A percentile compares a stretch with the other conserved stretches of the same genome.
Conservation (phyloP, 345 rosid genomes). For the Citrus trifoliata region DNA sequence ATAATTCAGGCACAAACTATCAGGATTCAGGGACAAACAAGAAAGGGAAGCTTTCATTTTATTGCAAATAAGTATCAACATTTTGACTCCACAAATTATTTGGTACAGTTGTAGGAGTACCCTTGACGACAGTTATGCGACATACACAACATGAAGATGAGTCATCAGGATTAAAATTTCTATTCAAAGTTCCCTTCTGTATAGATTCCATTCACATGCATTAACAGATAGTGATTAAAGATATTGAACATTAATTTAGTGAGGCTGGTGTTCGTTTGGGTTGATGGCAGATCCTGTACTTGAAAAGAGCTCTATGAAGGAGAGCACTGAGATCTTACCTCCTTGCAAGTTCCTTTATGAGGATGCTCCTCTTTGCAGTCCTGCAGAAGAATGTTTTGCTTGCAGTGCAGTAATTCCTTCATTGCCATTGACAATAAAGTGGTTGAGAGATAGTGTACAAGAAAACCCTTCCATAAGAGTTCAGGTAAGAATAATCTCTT, state of each 20-base stretch:
- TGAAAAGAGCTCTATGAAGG: slow-evolving; percentile 34
- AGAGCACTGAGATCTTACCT: slow-evolving; percentile 35
- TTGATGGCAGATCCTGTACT: slow-evolving; percentile 35
- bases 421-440: slow-evolving; percentile 50
- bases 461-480: slow-evolving; percentile 45
- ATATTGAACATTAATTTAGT: background rate
- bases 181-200: background rate
- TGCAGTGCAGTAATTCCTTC: slow-evolving; percentile 53
- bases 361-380: slow-evolving; percentile 45
- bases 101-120: background rate
- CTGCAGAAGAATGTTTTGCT: slow-evolving; percentile 28
- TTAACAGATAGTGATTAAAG: background rate
- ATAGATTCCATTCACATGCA: background rate
- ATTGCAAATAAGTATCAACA: too few relatives aligned
- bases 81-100: background rate
- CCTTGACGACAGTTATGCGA: background rate
- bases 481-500: slow-evolving; percentile 31
- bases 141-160: background rate
- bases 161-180: background rate
- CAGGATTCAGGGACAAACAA: too few relatives aligned
- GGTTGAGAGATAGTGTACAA: slow-evolving; percentile 52
- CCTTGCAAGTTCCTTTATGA: slow-evolving; percentile 50
- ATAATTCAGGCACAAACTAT: background rate
- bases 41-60: too few relatives aligned
- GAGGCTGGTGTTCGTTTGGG: background rate